Conservation (phyloP, 169 alveolate genomes). For the Plasmodium gaboni region DNA sequence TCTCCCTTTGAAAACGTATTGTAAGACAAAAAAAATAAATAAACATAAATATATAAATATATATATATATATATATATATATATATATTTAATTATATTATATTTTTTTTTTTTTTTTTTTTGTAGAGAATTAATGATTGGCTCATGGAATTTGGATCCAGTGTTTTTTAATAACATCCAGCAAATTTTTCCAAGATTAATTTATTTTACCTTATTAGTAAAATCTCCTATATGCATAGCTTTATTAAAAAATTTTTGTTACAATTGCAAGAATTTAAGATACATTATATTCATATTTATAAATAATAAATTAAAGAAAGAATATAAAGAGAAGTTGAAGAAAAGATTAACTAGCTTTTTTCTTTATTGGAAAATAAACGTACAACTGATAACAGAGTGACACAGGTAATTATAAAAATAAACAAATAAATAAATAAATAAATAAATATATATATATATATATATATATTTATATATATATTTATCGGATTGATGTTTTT, state of each 20-base stretch:
- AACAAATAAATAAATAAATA: too few species aligned
- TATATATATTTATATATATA: too few species aligned
- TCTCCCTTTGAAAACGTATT: slow-evolving; percentile 19
- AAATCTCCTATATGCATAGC: slow-evolving; percentile 32
- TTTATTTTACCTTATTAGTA: slow-evolving; percentile 15
- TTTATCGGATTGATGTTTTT: too few species aligned
- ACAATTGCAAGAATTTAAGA: slow-evolving; percentile 23
- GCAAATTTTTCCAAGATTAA: slow-evolving; percentile 11
- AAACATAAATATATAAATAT: not conserved
- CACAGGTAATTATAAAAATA: too few species aligned
- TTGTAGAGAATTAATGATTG: slow-evolving; percentile 25
- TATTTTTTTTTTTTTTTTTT: not conserved
- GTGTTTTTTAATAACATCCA: slow-evolving; percentile 33
- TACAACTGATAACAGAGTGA: slow-evolving; percentile 27
- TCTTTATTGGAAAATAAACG: slow-evolving; percentile 23
- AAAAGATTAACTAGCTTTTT: slow-evolving; percentile 16
- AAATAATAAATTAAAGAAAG: not conserved
- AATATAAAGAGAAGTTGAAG: slow-evolving; percentile 24
- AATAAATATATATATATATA: too few species aligned
- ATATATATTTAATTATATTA: not conserved
- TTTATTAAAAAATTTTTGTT: slow-evolving; percentile 36
- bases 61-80: not conserved
- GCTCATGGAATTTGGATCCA: slow-evolving; percentile 26
- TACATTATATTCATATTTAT: slow-evolving; percentile 1
- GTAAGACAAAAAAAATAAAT: slow-evolving; percentile 9